phyloP scores from a whole-genome alignment of 106 monocot genomes.

The Platanthera guangdongensis region DNA sequence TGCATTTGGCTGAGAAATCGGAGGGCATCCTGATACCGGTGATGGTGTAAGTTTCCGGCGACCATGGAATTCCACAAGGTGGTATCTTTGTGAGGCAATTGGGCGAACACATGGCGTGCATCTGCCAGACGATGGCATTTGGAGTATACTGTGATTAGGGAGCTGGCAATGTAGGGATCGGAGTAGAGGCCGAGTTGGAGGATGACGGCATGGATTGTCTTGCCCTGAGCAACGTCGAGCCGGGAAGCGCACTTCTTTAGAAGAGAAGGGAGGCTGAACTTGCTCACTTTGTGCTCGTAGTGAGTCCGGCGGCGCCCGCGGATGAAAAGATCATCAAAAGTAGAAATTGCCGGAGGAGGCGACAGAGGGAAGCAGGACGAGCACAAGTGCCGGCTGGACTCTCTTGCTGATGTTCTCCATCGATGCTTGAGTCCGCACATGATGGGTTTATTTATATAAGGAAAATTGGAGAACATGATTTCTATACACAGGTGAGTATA shows the following conservation, averaged over 20 bases:
- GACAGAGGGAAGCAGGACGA: too few relatives aligned
- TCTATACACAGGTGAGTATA: too few relatives aligned
- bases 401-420: too few relatives aligned
- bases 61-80: conserved; percentile 25
- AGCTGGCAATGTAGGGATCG: conserved; percentile 27
- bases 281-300: neutral
- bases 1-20: conserved; percentile 18
- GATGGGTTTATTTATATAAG: too few relatives aligned
- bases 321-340: too few relatives aligned
- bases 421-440: too few relatives aligned
- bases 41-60: conserved; percentile 11
- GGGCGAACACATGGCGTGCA: conserved; percentile 19
- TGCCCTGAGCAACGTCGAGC: conserved; percentile 19
- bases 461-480: too few relatives aligned
- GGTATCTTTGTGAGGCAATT: conserved; percentile 26
- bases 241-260: conserved; percentile 21
- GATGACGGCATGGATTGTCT: conserved; percentile 15
- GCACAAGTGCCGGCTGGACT: too few relatives aligned
- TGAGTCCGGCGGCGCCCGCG: neutral
- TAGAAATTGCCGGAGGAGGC: too few relatives aligned
- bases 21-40: neutral
- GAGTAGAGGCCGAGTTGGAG: conserved; percentile 23
- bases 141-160: conserved; percentile 31
- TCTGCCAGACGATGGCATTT: conserved; percentile 12
- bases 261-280: conserved; percentile 23